Evolutionary conservation across 768 basidiomycete genomes (phyloP).

Genomic region (Pisolithus orientalis): DNA sequence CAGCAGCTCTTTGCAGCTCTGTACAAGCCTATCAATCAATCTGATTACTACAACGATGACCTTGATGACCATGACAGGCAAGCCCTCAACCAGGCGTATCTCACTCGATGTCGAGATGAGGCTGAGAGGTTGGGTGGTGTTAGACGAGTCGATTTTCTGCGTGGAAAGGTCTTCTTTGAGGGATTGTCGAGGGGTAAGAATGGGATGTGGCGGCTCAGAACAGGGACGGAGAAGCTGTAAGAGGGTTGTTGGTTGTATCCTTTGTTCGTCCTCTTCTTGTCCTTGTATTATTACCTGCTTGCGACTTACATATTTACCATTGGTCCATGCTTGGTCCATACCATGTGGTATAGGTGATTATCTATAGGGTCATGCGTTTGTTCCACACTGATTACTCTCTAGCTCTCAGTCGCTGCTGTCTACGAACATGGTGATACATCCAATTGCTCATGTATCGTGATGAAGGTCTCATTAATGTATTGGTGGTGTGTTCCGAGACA

Average conservation of each 20-base stretch:
- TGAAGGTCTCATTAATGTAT: too few relatives aligned
- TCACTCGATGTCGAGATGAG: conserved; percentile 35
- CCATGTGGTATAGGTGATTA: too few relatives aligned
- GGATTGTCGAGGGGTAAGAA: conserved; percentile 49
- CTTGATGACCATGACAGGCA: conserved; percentile 41
- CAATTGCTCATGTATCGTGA: too few relatives aligned
- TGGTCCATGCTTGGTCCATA: too few relatives aligned
- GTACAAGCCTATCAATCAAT: conserved; percentile 36
- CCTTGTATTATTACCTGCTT: too few relatives aligned
- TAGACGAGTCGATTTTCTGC: conserved; percentile 55
- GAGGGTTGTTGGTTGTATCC: background rate
- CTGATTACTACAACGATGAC: conserved; percentile 57
- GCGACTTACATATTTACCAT: too few relatives aligned
- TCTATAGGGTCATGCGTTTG: too few relatives aligned
- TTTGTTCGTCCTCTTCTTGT: too few relatives aligned
- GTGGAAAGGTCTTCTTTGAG: conserved; percentile 42
- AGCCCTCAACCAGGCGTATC: conserved; percentile 39
- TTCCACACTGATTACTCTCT: too few relatives aligned
- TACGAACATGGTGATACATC: too few relatives aligned
- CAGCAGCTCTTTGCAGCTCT: conserved; percentile 39
- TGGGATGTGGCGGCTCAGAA: conserved; percentile 65
- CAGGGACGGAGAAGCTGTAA: conserved; percentile 21
- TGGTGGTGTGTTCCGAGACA: too few relatives aligned
- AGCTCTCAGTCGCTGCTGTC: too few relatives aligned
- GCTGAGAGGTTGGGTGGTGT: conserved; percentile 39